Evolutionary conservation across 2,329 filamentous ascomycete genomes (phyloP).

Genomic region (Beauveria sp.): DNA sequence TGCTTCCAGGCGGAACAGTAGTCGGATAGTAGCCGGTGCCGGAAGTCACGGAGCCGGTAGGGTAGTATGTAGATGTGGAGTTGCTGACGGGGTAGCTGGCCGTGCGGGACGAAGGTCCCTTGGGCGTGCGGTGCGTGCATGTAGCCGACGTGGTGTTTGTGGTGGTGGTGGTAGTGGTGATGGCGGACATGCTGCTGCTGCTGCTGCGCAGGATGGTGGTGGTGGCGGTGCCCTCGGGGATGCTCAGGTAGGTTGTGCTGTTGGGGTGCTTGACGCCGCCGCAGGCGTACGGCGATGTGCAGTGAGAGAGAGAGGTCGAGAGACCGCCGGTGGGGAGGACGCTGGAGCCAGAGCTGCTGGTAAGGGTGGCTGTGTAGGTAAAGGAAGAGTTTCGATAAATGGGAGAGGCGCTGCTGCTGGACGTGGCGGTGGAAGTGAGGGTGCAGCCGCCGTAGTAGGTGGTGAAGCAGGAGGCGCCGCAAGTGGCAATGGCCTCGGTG

Average conservation of each 20-base stretch:
- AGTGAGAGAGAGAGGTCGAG: not conserved
- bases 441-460: constrained; percentile 10
- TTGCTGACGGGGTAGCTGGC: not conserved
- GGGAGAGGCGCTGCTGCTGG: not conserved
- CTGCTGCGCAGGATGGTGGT: not conserved
- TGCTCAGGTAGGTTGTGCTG: not conserved
- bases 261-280: constrained; percentile 1
- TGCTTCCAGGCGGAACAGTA: too few species aligned
- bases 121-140: not conserved
- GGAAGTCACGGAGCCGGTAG: not conserved
- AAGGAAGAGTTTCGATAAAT: not conserved
- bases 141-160: not conserved
- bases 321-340: not conserved
- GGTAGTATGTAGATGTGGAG: not conserved
- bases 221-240: not conserved
- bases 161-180: not conserved
- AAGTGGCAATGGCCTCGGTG: constrained; percentile 17
- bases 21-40: too few species aligned
- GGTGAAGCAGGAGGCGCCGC: not conserved
- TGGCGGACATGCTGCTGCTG: not conserved
- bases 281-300: constrained; percentile 12
- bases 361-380: not conserved
- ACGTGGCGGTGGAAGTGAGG: not conserved
- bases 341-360: not conserved
- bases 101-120: not conserved